A percentile compares a stretch with the other conserved stretches of the same genome.
phyloP scores from a whole-genome alignment of 805 yeast genomes.

The Cyberlindnera suaveolens region DNA sequence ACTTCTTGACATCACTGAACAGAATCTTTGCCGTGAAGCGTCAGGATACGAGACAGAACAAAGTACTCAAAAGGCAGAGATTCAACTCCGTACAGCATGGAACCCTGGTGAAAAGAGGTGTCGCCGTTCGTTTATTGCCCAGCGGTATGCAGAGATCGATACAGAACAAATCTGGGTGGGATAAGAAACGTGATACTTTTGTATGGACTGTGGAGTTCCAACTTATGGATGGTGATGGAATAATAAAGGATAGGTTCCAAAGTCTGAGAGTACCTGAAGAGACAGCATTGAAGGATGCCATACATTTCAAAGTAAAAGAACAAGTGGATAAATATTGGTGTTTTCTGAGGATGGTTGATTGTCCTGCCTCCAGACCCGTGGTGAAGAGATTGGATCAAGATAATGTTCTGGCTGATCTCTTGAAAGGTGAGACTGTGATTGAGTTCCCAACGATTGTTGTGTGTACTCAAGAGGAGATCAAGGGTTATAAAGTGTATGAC shows the following conservation, averaged over 20 bases:
- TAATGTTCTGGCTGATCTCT: constrained; percentile 37
- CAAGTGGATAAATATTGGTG: constrained; percentile 7
- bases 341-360: constrained; percentile 27
- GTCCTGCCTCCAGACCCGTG: constrained; percentile 28
- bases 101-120: constrained; percentile 45
- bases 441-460: constrained; percentile 73
- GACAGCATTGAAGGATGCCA: constrained; percentile 22
- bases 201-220: constrained; percentile 82
- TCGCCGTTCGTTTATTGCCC: constrained; percentile 56
- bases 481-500: constrained; percentile 22
- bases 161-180: constrained; percentile 64
- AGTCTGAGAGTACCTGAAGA: constrained; percentile 31
- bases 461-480: constrained; percentile 24
- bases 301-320: constrained; percentile 24
- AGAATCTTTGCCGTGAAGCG: constrained; percentile 56
- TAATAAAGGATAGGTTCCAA: constrained; percentile 29
- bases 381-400: constrained; percentile 33
- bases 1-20: constrained; percentile 56
- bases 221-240: constrained; percentile 29
- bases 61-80: constrained; percentile 30
- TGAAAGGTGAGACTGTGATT: constrained; percentile 55
- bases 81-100: constrained; percentile 10
- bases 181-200: constrained; percentile 51
- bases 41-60: constrained; percentile 40
- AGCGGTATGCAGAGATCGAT: constrained; percentile 66